Percentiles rank a stretch among this genome's conserved stretches.
Conservation (phyloP, 192 early-diverging fungal genomes). For the Rhizophagus sp. region DNA sequence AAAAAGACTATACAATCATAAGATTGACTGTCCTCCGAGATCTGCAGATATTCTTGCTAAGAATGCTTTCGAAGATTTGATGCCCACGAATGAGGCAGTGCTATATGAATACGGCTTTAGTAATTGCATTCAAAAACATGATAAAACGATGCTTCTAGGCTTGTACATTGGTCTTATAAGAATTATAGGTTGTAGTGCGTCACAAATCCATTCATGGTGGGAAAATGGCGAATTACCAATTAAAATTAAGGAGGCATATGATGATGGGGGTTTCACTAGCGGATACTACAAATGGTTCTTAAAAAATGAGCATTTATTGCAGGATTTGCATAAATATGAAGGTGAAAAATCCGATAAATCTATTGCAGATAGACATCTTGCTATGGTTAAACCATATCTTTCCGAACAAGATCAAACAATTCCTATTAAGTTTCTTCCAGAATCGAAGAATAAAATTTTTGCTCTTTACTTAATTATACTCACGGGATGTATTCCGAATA, state of each 20-base stretch:
- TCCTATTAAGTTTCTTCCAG: background rate
- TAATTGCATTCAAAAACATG: background rate
- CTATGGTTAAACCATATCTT: conserved; percentile 3
- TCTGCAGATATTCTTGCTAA: conserved; percentile 8
- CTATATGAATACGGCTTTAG: conserved; percentile 5
- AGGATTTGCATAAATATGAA: conserved; percentile 11
- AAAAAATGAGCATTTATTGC: conserved; percentile 6
- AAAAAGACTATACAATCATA: background rate
- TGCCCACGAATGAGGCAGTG: background rate
- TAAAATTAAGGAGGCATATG: conserved; percentile 1
- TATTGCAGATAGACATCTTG: background rate
- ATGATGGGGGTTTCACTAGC: background rate
- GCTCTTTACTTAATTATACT: background rate
- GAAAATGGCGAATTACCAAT: background rate
- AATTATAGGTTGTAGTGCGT: conserved; percentile 5
- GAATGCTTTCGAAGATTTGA: background rate
- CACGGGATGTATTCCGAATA: background rate
- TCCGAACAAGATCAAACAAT: conserved; percentile 8
- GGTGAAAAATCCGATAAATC: background rate
- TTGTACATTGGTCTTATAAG: conserved; percentile 10
- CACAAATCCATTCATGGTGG: conserved; percentile 16
- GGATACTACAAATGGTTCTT: conserved; percentile 14
- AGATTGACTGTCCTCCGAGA: background rate
- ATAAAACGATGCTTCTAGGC: background rate
- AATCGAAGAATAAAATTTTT: background rate